Percentiles rank a stretch among this genome's conserved stretches.
phyloP scores from a whole-genome alignment of 2,329 filamentous ascomycete species.

The Arthrobotrys musiformis region DNA sequence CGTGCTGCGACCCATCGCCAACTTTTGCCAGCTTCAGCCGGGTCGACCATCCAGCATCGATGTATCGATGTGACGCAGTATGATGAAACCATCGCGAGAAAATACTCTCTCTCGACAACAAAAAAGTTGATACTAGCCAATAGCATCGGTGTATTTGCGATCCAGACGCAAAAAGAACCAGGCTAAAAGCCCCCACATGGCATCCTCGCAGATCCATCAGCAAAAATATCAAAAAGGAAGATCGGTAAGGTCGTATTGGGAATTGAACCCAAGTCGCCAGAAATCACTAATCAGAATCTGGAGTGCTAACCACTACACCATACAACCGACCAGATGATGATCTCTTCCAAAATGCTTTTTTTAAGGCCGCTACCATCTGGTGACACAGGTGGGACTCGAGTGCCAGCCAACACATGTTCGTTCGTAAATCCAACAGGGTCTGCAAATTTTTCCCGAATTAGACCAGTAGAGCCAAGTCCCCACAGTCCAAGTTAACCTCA shows the following conservation, averaged over 20 bases:
- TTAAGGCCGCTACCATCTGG: not conserved
- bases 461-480: no score
- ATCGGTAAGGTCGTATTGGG: constrained; percentile 54
- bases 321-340: constrained; percentile 46
- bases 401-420: not conserved
- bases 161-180: not conserved
- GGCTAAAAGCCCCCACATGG: not conserved
- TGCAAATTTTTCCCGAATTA: not conserved
- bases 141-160: not conserved
- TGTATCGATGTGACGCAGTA: no score
- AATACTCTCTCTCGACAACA: not conserved
- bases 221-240: constrained; percentile 33
- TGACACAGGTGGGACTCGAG: not conserved
- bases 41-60: not conserved
- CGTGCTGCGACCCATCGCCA: constrained; percentile 13
- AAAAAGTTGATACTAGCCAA: not conserved
- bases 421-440: not conserved
- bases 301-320: constrained; percentile 56
- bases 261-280: constrained; percentile 56
- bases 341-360: not conserved
- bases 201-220: not conserved
- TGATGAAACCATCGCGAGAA: not conserved
- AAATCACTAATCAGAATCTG: constrained; percentile 53
- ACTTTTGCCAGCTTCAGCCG: not conserved
- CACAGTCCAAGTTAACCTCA: no score